A percentile compares a stretch with the other conserved stretches of the same genome.
Evolutionary conservation across 208 protist genomes (phyloP).

Genomic region (Kentomonas sorsogonicus): DNA sequence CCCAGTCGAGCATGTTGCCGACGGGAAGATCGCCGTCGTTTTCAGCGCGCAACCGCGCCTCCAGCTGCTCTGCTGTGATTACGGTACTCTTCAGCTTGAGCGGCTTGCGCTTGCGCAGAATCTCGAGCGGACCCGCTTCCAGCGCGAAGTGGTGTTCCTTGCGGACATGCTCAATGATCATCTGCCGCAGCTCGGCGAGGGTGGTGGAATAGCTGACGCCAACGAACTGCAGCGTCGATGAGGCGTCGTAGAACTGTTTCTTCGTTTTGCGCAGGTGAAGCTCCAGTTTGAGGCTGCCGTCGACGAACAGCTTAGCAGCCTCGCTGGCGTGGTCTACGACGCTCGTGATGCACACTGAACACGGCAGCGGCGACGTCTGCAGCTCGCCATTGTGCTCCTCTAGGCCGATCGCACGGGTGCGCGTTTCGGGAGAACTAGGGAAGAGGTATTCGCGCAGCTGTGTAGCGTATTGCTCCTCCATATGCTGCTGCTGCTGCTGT

Average conservation of each 20-base stretch:
- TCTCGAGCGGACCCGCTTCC: slow-evolving; percentile 34
- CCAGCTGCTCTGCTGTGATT: not conserved
- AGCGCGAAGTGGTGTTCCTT: slow-evolving; percentile 51
- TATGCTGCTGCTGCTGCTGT: slow-evolving; percentile 1
- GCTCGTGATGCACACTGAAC: slow-evolving; percentile 26
- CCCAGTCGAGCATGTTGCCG: slow-evolving; percentile 19
- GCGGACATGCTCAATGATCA: slow-evolving; percentile 40
- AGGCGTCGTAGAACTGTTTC: slow-evolving; percentile 67
- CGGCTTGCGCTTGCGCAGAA: slow-evolving; percentile 51
- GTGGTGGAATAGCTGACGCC: slow-evolving; percentile 66
- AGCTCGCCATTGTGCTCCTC: slow-evolving; percentile 36
- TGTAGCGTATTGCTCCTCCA: slow-evolving; percentile 8
- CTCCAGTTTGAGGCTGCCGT: slow-evolving; percentile 49
- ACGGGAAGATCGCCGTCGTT: not conserved
- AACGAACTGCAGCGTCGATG: slow-evolving; percentile 29
- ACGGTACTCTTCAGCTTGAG: slow-evolving; percentile 20
- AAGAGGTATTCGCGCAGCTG: too few species aligned
- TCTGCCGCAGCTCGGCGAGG: slow-evolving; percentile 38
- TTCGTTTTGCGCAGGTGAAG: slow-evolving; percentile 74
- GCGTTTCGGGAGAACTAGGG: too few species aligned
- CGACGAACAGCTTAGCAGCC: slow-evolving; percentile 38
- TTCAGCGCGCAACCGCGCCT: not conserved
- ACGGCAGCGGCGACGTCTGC: slow-evolving; percentile 33
- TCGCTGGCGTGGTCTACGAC: slow-evolving; percentile 36
- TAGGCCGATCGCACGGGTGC: too few species aligned